These are phyloP conservation scores for Forsythia suspensa DNA, from an alignment of 257 asterid genomes.

Conservation along the genomic window DNA sequence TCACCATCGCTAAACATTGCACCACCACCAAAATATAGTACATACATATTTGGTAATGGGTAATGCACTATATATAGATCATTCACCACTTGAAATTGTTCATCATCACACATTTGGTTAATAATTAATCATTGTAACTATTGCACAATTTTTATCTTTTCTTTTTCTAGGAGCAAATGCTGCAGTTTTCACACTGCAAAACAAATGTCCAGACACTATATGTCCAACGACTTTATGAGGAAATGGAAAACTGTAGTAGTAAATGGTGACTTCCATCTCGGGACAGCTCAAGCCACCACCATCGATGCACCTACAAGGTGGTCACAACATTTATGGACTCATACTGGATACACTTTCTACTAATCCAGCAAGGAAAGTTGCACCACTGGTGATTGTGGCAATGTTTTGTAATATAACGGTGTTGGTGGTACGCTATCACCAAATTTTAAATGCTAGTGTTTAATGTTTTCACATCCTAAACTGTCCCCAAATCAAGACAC, in stretches of 20 bases:
- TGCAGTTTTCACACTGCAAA: conserved; percentile 44
- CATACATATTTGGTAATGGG: too few species aligned
- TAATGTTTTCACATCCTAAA: too few species aligned
- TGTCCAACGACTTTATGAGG: conserved; percentile 64
- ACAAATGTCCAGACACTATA: conserved; percentile 41
- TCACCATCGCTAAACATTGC: too few species aligned
- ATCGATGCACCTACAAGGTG: conserved; percentile 50
- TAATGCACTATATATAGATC: too few species aligned
- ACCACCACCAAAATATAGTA: too few species aligned
- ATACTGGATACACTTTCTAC: conserved; percentile 61
- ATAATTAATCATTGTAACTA: too few species aligned
- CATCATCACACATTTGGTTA: too few species aligned
- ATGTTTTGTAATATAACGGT: conserved; percentile 43
- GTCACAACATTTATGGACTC: conserved; percentile 78
- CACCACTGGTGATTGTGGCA: conserved; percentile 59
- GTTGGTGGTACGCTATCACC: conserved; percentile 54
- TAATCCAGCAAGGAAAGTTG: conserved; percentile 50
- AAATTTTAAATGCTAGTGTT: too few species aligned
- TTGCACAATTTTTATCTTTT: neutral
- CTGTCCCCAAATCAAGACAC: too few species aligned
- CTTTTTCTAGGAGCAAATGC: conserved; percentile 38
- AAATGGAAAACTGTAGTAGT: conserved; percentile 37
- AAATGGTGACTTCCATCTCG: conserved; percentile 49
- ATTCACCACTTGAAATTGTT: too few species aligned
- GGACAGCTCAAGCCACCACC: conserved; percentile 2